Conservation (phyloP, 306 rosid species). For the Gleditsia sinensis region DNA sequence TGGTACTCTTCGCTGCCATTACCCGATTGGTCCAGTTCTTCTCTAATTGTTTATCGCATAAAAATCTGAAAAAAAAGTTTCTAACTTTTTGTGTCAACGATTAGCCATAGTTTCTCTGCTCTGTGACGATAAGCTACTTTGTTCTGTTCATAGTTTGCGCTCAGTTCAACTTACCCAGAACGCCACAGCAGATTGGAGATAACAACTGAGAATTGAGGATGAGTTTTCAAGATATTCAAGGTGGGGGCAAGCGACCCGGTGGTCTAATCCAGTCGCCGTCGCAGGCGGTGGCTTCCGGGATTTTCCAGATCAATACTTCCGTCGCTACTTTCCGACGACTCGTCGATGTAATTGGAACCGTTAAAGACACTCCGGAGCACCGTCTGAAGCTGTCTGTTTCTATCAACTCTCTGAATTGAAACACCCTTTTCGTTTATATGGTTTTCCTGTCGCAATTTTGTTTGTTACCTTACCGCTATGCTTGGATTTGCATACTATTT, state of each 20-base stretch:
- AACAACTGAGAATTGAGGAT: neutral
- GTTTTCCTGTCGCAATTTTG: neutral
- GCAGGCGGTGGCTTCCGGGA: slow-evolving; percentile 73
- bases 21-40: neutral
- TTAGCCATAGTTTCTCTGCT: neutral
- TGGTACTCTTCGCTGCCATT: neutral
- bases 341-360: slow-evolving; percentile 72
- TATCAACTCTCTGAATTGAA: neutral
- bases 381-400: slow-evolving; percentile 70
- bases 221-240: slow-evolving; percentile 28
- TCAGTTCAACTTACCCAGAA: neutral
- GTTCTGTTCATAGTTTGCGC: neutral
- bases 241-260: neutral
- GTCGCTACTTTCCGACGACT: slow-evolving; percentile 70
- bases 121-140: neutral
- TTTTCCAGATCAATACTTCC: slow-evolving; percentile 87
- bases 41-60: neutral
- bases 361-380: slow-evolving; percentile 68
- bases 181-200: neutral
- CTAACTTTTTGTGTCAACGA: neutral
- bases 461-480: neutral
- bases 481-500: neutral
- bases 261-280: slow-evolving; percentile 37
- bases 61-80: neutral
- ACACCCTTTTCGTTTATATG: neutral